Base-by-base conservation (phyloP, 2,329 filamentous ascomycete species). In the Pestalotiopsis sp. region DNA sequence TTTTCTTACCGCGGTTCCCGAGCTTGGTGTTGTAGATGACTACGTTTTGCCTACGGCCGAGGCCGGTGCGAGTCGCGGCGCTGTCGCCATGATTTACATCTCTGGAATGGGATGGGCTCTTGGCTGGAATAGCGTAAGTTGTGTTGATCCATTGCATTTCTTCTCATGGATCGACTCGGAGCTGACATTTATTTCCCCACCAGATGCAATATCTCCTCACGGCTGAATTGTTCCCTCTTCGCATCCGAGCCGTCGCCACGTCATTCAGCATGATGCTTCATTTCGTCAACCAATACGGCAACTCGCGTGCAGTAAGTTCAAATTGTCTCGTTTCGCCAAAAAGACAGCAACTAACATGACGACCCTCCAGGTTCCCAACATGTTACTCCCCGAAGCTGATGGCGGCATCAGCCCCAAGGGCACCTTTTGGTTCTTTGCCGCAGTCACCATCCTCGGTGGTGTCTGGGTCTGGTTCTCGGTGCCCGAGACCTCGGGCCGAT, bases 271-370 rank as follows among this genome's bases (percentile, higher is more conserved):
- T 94, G 92, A 92, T 89, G 0, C 86, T 94, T 69, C 92, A 95
- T 79, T 94, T 94, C 76, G 90, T 87, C 69, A 93, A 93, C 79
- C 91, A 94, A 79, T 94, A 93, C 76, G 92, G 92, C 31, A 94
- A 93, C 81, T 86, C 89, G 1, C 90, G 92, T 45, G 91, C 92
- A 0, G 90, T 52, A 52, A 23, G 45, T 52, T 52, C 3, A n/a
- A 17, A 17, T 52, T 52, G 45, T 14, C 14, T 14, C 17, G 14
- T 49, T 27, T 27, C 27, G 27, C 27, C 4, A 27, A 27, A 27
- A 27, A 5, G 27, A 5, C 7, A 52, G 45, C 17, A 52, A 52
- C 45, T 52, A 20, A 52, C 4, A n/a, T n/a, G 11, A 9, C 6
- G 4, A n/a, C 6, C n/a, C 45, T 52, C 17, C n/a, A 52, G 45